Evolutionary conservation across 345 rosid genomes (phyloP), one percentile per base, ranked within the genome.

Genomic region (Citrus australasica): DNA sequence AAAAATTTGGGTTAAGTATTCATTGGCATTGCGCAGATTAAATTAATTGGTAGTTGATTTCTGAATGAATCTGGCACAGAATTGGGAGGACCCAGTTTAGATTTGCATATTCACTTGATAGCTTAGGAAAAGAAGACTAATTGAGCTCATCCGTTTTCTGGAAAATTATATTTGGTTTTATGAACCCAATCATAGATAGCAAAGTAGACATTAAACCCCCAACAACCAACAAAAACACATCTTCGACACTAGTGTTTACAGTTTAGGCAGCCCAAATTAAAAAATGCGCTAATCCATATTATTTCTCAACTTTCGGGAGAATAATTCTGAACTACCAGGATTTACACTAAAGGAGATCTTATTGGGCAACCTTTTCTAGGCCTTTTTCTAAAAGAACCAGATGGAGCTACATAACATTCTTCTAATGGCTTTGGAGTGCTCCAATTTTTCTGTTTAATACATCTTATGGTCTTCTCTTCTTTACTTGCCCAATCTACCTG

Each of bases 271-370:
- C 51, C 51, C 51, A 46, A 46, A 46, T 46, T 46, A 46, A 46
- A 46, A 46, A 46, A 11, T 11, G 10, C 4, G 4, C 51, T 13
- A 46, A 46, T 13, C 17, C 51, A 13, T 13, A 46, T 46, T 46
- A 46, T 10, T 46, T 46, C 51, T 0, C 51, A 46, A 46, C 17
- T 46, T 13, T 46, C 51, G 51, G 51, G 51, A 46, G 17, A 46
- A 46, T 3, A 46, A 46, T 46, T 13, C 16, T 13, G 51, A 46
- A 46, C 51, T 46, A 13, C 17, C 51, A 13, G 51, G 4, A 13
- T 13, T 74, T 79, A 79, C 27, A 67, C 48, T 25, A 68, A 38
- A 42, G 74, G 74, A 24, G 74, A 67, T 27, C 35, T 74, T 4
- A n/a, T 58, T 11, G 75, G 80, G 0, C 8, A 27, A 0, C 51